A percentile compares a stretch with the other conserved stretches of the same genome.
Evolutionary conservation across 306 rosid genomes (phyloP).

Genomic region (Abrus precatorius): DNA sequence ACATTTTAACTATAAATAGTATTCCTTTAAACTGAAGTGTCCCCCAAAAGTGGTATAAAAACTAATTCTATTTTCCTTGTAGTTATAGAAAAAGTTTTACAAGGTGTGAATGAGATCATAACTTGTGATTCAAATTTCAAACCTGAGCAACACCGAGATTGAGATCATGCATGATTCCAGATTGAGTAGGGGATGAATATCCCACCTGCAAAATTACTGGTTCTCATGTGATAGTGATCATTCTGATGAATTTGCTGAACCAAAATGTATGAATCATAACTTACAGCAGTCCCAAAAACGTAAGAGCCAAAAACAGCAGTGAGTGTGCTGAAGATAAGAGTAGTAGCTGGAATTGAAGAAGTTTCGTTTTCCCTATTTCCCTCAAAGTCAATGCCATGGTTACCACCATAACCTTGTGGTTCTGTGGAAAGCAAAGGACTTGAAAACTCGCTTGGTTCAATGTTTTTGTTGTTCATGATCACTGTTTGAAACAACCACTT

Average conservation of each 20-base stretch:
- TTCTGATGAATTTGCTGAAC: background rate
- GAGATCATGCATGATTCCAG: constrained; percentile 71
- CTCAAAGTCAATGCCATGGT: background rate
- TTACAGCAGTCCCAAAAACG: constrained; percentile 86
- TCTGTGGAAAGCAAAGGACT: constrained; percentile 52
- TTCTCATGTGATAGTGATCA: background rate
- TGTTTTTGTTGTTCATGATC: constrained; percentile 41
- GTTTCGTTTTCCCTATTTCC: constrained; percentile 1
- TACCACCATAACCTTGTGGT: background rate
- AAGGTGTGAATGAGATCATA: background rate
- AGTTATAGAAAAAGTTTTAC: no score
- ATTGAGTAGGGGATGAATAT: constrained; percentile 86
- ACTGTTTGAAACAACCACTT: no score
- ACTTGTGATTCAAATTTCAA: background rate
- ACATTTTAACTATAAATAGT: no score
- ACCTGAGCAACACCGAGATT: constrained; percentile 77
- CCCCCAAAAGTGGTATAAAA: background rate
- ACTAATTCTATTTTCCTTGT: no score
- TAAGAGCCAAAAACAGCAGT: constrained; percentile 81
- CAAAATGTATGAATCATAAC: background rate
- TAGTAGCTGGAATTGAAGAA: constrained; percentile 47
- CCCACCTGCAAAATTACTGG: constrained; percentile 68
- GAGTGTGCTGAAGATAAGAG: constrained; percentile 65
- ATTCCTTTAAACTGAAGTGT: background rate
- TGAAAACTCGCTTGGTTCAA: constrained; percentile 31